Percentiles rank a stretch among this genome's conserved stretches.
These are phyloP conservation scores for Candida maris DNA, from an alignment of 805 yeast genomes.

Conservation along the genomic window DNA sequence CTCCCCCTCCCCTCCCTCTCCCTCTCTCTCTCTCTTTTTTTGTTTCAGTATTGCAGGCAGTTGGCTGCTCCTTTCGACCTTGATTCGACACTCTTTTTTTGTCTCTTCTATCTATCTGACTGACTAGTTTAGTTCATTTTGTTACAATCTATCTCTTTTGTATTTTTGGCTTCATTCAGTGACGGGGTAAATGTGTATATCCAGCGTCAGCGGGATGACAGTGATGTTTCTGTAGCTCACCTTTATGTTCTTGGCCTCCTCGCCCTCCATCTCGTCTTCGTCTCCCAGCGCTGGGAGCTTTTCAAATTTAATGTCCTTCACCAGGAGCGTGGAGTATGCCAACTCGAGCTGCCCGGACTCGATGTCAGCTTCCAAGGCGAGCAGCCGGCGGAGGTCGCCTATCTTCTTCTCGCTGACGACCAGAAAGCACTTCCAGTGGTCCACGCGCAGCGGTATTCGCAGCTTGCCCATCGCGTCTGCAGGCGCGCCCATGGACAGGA, in stretches of 20 bases:
- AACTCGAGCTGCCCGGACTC: conserved; percentile 2
- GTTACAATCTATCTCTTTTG: conserved; percentile 2
- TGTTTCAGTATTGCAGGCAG: no score
- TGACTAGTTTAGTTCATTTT: conserved; percentile 1
- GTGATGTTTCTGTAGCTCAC: conserved; percentile 18
- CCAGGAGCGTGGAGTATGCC: conserved; percentile 17
- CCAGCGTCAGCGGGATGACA: conserved; percentile 19
- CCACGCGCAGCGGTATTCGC: conserved; percentile 20
- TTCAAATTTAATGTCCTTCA: conserved; percentile 13
- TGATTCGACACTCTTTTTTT: conserved; percentile 4
- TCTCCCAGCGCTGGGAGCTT: neutral
- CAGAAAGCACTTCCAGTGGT: conserved; percentile 25
- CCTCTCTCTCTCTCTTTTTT: conserved; percentile 2
- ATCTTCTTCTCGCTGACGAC: conserved; percentile 22
- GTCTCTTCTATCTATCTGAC: conserved; percentile 3
- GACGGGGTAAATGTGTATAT: conserved; percentile 23
- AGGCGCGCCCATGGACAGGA: conserved; percentile 11
- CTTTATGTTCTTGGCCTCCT: conserved; percentile 14
- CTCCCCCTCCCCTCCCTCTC: neutral
- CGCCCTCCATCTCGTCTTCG: conserved; percentile 2
- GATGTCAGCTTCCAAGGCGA: conserved; percentile 4
- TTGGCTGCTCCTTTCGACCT: conserved; percentile 3
- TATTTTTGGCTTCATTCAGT: neutral
- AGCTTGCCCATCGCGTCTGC: conserved; percentile 7
- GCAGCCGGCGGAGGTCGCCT: conserved; percentile 9